A percentile compares a stretch with the other conserved stretches of the same genome.
These are phyloP conservation scores for Fusarium robinianum DNA, from an alignment of 2,329 filamentous ascomycete genomes.

Conservation along the genomic window DNA sequence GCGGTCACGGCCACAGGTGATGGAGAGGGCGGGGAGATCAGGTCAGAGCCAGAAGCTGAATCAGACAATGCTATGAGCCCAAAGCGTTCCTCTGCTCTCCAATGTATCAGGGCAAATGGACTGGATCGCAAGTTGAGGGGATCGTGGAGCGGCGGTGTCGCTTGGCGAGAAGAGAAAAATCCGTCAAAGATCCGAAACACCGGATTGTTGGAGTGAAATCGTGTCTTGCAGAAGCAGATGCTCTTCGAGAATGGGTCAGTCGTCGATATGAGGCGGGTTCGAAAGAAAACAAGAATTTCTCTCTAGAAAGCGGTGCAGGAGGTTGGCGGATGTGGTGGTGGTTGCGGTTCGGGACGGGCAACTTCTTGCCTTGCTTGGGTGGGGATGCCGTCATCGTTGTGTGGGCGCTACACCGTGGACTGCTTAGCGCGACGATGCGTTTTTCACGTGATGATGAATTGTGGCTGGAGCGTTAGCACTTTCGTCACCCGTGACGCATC, in stretches of 20 bases:
- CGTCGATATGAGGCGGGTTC: too few species aligned
- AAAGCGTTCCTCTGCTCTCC: too few species aligned
- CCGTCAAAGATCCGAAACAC: too few species aligned
- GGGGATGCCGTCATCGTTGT: slow-evolving; percentile 37
- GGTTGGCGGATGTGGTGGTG: slow-evolving; percentile 28
- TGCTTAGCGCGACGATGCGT: slow-evolving; percentile 19
- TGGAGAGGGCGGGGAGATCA: slow-evolving; percentile 1
- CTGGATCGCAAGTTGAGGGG: too few species aligned
- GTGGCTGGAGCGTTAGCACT: background rate
- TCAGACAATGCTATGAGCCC: too few species aligned
- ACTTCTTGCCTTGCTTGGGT: slow-evolving; percentile 33
- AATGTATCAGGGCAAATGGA: too few species aligned
- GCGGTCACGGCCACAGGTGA: background rate
- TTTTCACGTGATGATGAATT: slow-evolving; percentile 31
- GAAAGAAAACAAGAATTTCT: slow-evolving; percentile 15
- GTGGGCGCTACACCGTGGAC: slow-evolving; percentile 28
- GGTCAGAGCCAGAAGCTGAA: too few species aligned
- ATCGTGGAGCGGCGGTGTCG: too few species aligned
- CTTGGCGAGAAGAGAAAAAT: too few species aligned
- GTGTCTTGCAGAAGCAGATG: too few species aligned
- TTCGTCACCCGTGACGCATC: slow-evolving; percentile 12
- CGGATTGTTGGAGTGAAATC: too few species aligned
- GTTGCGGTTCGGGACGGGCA: slow-evolving; percentile 26
- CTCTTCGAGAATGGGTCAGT: too few species aligned
- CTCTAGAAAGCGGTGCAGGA: slow-evolving; percentile 6